A percentile compares a stretch with the other conserved stretches of the same genome.
Evolutionary conservation across 2,329 filamentous ascomycete species (phyloP).

Genomic region (Cladosporium sp.): DNA sequence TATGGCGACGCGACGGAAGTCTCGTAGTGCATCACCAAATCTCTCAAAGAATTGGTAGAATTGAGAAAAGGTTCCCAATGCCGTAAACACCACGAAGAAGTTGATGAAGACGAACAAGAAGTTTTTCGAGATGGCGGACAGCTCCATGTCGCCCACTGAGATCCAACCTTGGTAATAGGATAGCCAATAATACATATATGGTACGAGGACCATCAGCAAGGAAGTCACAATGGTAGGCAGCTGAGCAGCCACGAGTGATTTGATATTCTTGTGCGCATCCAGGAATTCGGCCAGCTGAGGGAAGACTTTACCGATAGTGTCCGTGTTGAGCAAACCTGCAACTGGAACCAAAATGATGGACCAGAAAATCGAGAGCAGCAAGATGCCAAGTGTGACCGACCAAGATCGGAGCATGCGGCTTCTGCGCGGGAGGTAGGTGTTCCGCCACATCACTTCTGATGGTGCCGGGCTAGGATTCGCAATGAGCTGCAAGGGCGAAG

Average conservation of each 20-base stretch:
- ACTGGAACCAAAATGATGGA: slow-evolving; percentile 75
- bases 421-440: slow-evolving; percentile 77
- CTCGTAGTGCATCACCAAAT: slow-evolving; percentile 69
- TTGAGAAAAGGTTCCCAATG: slow-evolving; percentile 67
- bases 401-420: slow-evolving; percentile 74
- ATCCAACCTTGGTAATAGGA: slow-evolving; percentile 92
- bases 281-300: slow-evolving; percentile 67
- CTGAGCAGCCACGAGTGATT: slow-evolving; percentile 79
- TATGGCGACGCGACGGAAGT: slow-evolving; percentile 73
- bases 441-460: slow-evolving; percentile 89
- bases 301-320: slow-evolving; percentile 69
- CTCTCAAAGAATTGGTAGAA: slow-evolving; percentile 62
- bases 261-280: slow-evolving; percentile 62
- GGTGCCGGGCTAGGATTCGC: slow-evolving; percentile 85
- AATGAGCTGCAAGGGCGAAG: slow-evolving; percentile 77
- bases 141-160: slow-evolving; percentile 87
- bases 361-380: slow-evolving; percentile 82
- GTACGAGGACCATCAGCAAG: slow-evolving; percentile 81
- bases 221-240: slow-evolving; percentile 82
- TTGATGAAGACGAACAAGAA: slow-evolving; percentile 99
- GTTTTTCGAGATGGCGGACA: slow-evolving; percentile 95
- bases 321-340: slow-evolving; percentile 73
- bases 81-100: slow-evolving; percentile 90
- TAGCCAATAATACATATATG: slow-evolving; percentile 90
- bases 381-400: slow-evolving; percentile 78